Conservation (phyloP, 2,329 filamentous ascomycete genomes). For the Elsinoe arachidis region DNA sequence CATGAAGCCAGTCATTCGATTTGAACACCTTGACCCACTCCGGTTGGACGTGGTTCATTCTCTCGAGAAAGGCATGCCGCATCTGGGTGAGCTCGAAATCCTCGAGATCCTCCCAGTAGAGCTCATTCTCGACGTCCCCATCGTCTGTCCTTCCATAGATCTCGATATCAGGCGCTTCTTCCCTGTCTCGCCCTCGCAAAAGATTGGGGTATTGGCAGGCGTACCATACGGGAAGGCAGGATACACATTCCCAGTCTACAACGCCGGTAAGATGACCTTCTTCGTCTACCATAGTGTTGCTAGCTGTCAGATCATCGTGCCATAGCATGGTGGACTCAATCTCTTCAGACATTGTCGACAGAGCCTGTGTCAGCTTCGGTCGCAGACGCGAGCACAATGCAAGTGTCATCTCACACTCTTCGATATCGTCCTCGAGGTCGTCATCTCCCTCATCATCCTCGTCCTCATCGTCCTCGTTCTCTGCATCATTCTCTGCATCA, state of each 20-base stretch:
- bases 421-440: neutral
- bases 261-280: neutral
- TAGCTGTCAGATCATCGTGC: neutral
- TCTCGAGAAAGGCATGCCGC: neutral
- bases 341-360: neutral
- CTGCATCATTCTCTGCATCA: neutral
- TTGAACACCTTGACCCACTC: neutral
- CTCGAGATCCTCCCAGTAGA: neutral
- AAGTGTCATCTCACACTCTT: neutral
- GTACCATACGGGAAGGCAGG: neutral
- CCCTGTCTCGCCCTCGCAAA: neutral
- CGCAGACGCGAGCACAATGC: neutral
- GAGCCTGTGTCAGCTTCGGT: neutral
- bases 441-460: neutral
- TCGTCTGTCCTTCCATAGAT: neutral
- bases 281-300: neutral
- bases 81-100: neutral
- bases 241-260: neutral
- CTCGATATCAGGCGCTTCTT: neutral
- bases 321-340: neutral
- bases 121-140: neutral
- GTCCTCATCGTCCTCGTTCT: neutral
- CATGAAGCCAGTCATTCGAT: neutral
- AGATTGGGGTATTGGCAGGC: neutral
- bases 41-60: neutral